Conservation (phyloP, 176 grass and related monocot species). For the Chrysopogon serrulatus region DNA sequence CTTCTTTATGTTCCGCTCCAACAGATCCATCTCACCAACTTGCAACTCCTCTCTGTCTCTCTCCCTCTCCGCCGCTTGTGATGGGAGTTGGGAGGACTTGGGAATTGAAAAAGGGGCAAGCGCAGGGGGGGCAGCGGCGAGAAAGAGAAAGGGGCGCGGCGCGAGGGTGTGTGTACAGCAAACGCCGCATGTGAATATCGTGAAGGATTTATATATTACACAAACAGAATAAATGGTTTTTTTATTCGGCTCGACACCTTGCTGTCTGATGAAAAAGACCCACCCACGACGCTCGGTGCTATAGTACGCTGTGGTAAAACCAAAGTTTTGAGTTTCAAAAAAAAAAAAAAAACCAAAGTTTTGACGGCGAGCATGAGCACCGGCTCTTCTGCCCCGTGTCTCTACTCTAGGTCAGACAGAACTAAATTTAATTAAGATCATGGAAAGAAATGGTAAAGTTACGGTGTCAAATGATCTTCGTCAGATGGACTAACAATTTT, state of each 20-base stretch:
- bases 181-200: constrained; percentile 25
- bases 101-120: background rate
- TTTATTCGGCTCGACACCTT: background rate
- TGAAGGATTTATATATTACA: background rate
- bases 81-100: background rate
- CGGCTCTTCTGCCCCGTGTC: too few relatives aligned
- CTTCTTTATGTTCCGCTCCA: constrained; percentile 48
- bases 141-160: background rate
- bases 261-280: background rate
- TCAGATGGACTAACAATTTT: too few relatives aligned
- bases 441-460: too few relatives aligned
- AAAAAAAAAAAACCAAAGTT: too few relatives aligned
- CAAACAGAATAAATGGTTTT: background rate
- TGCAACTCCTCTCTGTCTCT: background rate
- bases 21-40: constrained; percentile 38
- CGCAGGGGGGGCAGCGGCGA: background rate
- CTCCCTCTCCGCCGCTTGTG: background rate
- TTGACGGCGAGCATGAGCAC: too few relatives aligned
- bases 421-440: too few relatives aligned
- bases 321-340: background rate
- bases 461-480: too few relatives aligned
- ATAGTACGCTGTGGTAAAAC: background rate
- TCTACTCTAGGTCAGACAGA: too few relatives aligned
- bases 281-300: background rate
- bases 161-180: background rate